Evolutionary conservation across 1,284 basidiomycete genomes (phyloP), one percentile per base, ranked within the genome.

Genomic region (Ustilago nuda): DNA sequence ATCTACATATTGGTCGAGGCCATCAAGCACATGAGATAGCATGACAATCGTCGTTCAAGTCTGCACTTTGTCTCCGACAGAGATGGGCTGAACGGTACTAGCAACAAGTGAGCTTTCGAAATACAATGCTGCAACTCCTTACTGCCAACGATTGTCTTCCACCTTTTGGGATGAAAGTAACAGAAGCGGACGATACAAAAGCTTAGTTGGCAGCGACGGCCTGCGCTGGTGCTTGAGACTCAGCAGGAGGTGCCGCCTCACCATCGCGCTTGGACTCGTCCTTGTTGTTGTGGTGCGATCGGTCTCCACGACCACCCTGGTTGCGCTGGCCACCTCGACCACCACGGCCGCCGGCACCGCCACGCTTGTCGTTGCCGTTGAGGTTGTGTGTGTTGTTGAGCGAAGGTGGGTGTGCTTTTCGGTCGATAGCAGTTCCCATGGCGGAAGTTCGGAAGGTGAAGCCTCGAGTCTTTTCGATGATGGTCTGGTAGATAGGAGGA

Each of bases 391-490:
- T 71, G 67, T 74, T 74, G 67, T 73, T 77, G 37, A 68, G 52
- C 58, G 66, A 56, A 41, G 65, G 76, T 62, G 76, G 79, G 70
- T 86, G 82, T 12, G 86, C 87, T 51, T 85, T 85, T 48, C 91
- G 89, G 67, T 90, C 87, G 88, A 95, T 92, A 12, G 94, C 92
- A n/a, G 92, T 92, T 19, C 93, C 92, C 74, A 97, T 88, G 4
- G 94, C 94, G 85, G 95, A 93, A 2, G 94, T 95, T 71, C 94
- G 91, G 88, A 96, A 91, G 4, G 94, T 91, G 63, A 98, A 89
- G 33, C 94, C 94, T 58, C 94, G 91, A 2, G 95, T 97, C 87
- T 95, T 96, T 87, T 98, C 96, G 82, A 98, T 98, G 80, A 98
- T 92, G 9, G 92, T 91, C 85, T 98, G 96, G 87, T 97, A 97